phyloP scores from a whole-genome alignment of 2,329 filamentous ascomycete genomes.

The Trichoderma harzianum region DNA sequence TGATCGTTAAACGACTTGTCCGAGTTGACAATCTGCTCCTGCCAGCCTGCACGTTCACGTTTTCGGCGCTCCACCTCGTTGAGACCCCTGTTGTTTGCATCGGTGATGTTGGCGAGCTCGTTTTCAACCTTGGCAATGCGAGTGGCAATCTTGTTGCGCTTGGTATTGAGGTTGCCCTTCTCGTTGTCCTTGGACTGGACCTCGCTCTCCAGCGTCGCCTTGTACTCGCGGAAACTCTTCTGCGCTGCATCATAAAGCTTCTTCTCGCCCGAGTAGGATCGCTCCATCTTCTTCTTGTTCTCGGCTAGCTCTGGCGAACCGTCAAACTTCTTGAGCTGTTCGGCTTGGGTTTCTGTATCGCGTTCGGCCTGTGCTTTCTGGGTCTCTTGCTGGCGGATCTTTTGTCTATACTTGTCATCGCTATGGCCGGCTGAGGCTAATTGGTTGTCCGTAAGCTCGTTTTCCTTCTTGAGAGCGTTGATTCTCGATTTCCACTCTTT shows the following conservation, averaged over 20 bases:
- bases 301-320: constrained; percentile 60
- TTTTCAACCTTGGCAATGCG: constrained; percentile 70
- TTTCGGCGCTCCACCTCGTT: constrained; percentile 60
- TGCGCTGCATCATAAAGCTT: constrained; percentile 57
- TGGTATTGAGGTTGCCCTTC: constrained; percentile 59
- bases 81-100: constrained; percentile 63
- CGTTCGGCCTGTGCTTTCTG: constrained; percentile 64
- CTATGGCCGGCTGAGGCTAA: constrained; percentile 67
- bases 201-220: constrained; percentile 59
- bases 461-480: constrained; percentile 67
- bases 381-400: constrained; percentile 70
- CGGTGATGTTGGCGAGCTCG: constrained; percentile 66
- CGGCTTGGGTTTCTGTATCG: constrained; percentile 52
- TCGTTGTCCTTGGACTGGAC: constrained; percentile 63
- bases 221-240: constrained; percentile 54
- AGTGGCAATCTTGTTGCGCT: constrained; percentile 68
- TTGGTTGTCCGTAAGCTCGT: constrained; percentile 64
- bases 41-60: constrained; percentile 47
- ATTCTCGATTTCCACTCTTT: constrained; percentile 72
- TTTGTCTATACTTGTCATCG: constrained; percentile 73
- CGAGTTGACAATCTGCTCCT: constrained; percentile 44
- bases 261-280: constrained; percentile 53
- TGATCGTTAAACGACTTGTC: constrained; percentile 47
- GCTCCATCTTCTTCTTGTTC: constrained; percentile 54
- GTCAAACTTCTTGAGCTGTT: constrained; percentile 62